Conservation (phyloP, 768 basidiomycete genomes). For the Suillus bovinus region DNA sequence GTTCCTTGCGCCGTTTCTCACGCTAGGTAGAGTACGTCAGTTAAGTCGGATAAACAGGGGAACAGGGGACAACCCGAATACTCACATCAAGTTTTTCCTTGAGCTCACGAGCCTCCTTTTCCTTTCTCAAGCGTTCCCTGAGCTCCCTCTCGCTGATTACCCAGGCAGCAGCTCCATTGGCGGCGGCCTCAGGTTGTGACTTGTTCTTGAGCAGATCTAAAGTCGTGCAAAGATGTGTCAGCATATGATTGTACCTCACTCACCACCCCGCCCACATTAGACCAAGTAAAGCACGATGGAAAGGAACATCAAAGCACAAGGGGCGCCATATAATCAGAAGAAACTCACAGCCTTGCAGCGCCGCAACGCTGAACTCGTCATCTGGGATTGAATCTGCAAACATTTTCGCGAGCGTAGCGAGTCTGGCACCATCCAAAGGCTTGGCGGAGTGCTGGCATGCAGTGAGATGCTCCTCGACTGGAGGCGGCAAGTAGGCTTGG, state of each 20-base stretch:
- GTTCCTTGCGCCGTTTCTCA: conserved; percentile 46
- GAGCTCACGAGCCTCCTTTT: conserved; percentile 69
- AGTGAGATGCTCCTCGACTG: conserved; percentile 58
- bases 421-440: conserved; percentile 62
- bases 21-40: conserved; percentile 30
- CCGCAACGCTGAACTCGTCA: conserved; percentile 85
- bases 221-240: conserved; percentile 22
- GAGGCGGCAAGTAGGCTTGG: conserved; percentile 63
- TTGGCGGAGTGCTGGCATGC: conserved; percentile 62
- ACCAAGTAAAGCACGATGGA: conserved; percentile 20
- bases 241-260: conserved; percentile 22
- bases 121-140: conserved; percentile 68
- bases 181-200: conserved; percentile 75
- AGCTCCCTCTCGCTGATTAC: conserved; percentile 74
- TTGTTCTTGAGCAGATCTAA: conserved; percentile 83
- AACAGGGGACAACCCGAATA: conserved; percentile 25
- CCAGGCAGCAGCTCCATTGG: conserved; percentile 67
- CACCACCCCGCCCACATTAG: conserved; percentile 20
- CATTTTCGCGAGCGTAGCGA: conserved; percentile 68
- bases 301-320: conserved; percentile 14
- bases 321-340: conserved; percentile 18
- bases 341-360: conserved; percentile 85
- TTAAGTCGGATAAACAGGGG: conserved; percentile 9
- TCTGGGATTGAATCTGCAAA: conserved; percentile 86
- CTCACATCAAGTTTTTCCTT: conserved; percentile 69